Conservation (phyloP, 2,329 filamentous ascomycete species). For the Aureobasidium uvarum region DNA sequence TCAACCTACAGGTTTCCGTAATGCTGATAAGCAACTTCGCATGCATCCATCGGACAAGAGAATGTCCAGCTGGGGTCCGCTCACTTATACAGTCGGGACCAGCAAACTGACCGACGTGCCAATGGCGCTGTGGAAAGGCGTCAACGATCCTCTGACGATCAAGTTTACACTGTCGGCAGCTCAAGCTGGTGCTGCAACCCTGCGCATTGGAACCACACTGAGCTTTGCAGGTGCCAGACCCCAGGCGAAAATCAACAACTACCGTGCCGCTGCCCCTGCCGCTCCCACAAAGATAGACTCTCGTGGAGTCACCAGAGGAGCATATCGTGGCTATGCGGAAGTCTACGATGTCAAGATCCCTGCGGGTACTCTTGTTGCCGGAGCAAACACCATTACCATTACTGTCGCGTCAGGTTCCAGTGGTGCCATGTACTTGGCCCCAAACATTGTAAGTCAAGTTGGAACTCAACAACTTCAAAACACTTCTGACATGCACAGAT, state of each 20-base stretch:
- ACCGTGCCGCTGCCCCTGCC: slow-evolving; percentile 45
- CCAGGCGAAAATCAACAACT: slow-evolving; percentile 57
- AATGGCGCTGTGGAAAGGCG: slow-evolving; percentile 63
- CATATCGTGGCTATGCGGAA: slow-evolving; percentile 63
- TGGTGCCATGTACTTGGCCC: slow-evolving; percentile 56
- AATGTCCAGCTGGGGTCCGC: slow-evolving; percentile 60
- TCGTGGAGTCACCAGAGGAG: slow-evolving; percentile 63
- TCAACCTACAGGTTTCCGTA: slow-evolving; percentile 58
- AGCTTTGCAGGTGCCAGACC: slow-evolving; percentile 61
- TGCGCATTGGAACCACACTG: slow-evolving; percentile 64
- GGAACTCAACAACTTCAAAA: too few relatives aligned
- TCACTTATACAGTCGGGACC: slow-evolving; percentile 61
- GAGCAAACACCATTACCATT: slow-evolving; percentile 62
- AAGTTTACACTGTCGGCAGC: slow-evolving; percentile 56
- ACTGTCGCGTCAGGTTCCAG: slow-evolving; percentile 58
- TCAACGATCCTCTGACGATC: slow-evolving; percentile 61
- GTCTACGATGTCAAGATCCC: slow-evolving; percentile 63
- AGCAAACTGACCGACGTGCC: slow-evolving; percentile 56
- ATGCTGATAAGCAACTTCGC: slow-evolving; percentile 63
- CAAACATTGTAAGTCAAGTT: slow-evolving; percentile 49
- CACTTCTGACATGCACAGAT: slow-evolving; percentile 24
- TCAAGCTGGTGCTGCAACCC: slow-evolving; percentile 53
- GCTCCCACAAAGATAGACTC: slow-evolving; percentile 58
- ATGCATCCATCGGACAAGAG: slow-evolving; percentile 62
- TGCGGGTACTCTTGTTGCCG: slow-evolving; percentile 57